Conservation (phyloP, 352 stramenopile genomes). For the Phytophthora cryptogea region DNA sequence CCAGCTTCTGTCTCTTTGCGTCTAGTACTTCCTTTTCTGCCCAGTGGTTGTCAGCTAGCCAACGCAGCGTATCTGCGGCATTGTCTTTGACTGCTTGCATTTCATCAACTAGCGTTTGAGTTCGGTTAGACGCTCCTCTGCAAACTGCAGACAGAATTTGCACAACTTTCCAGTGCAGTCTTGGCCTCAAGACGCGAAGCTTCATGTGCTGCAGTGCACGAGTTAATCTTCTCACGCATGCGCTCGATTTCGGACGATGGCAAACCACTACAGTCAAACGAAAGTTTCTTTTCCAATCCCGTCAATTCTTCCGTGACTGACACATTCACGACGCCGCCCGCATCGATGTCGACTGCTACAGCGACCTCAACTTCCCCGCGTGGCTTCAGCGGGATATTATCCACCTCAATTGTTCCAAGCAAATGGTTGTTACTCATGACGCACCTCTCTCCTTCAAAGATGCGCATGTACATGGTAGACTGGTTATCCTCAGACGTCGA, state of each 20-base stretch:
- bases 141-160: neutral
- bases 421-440: neutral
- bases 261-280: neutral
- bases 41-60: neutral
- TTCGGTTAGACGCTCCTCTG: neutral
- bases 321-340: neutral
- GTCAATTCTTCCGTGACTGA: neutral
- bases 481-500: slow-evolving; percentile 5
- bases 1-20: neutral
- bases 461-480: neutral
- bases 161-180: neutral
- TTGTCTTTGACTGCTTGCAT: neutral
- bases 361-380: neutral
- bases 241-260: slow-evolving; percentile 1
- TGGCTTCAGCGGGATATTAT: neutral
- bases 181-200: neutral
- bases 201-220: too few relatives aligned
- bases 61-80: neutral
- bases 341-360: slow-evolving; percentile 2
- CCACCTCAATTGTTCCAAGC: neutral
- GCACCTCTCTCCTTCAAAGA: slow-evolving; percentile 1
- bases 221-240: neutral
- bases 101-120: neutral
- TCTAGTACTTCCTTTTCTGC: neutral
- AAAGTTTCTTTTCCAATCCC: neutral